These are phyloP conservation scores for Magnusiomyces tetraspermus DNA, from an alignment of 1,139 yeast species.

Conservation along the genomic window DNA sequence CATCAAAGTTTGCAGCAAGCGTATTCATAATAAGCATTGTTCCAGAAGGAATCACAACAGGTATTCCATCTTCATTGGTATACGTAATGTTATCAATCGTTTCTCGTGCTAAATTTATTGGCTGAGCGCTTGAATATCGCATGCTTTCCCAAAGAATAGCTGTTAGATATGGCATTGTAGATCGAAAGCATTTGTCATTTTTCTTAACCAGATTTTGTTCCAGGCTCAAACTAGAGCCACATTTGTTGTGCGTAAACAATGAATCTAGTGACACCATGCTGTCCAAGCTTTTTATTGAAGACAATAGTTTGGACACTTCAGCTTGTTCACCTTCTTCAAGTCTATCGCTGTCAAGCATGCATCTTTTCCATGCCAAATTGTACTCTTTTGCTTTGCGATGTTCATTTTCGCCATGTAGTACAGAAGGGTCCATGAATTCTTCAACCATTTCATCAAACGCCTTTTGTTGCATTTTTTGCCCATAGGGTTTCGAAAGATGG, in stretches of 20 bases:
- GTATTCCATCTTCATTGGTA: constrained; percentile 21
- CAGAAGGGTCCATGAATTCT: constrained; percentile 12
- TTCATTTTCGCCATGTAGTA: not conserved
- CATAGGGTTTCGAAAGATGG: constrained; percentile 46
- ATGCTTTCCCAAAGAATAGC: constrained; percentile 59
- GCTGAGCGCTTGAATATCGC: constrained; percentile 55
- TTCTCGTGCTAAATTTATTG: constrained; percentile 54
- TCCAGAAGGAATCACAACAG: constrained; percentile 40
- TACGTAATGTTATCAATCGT: constrained; percentile 44
- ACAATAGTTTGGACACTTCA: not conserved
- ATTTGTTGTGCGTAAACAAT: not conserved
- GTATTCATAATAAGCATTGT: constrained; percentile 58
- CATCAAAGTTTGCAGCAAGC: constrained; percentile 63
- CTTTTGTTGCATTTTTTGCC: constrained; percentile 38
- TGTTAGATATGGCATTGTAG: constrained; percentile 38
- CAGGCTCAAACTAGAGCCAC: not conserved
- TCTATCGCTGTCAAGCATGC: constrained; percentile 30
- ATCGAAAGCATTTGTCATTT: no score
- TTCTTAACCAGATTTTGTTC: no score
- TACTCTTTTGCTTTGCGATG: not conserved
- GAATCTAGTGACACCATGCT: not conserved
- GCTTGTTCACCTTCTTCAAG: not conserved
- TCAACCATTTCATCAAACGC: constrained; percentile 35
- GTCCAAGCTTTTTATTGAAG: not conserved
- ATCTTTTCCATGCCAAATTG: constrained; percentile 41